Base-by-base conservation (phyloP, 176 grass and related monocot species). In the Cenchrus purpureus region DNA sequence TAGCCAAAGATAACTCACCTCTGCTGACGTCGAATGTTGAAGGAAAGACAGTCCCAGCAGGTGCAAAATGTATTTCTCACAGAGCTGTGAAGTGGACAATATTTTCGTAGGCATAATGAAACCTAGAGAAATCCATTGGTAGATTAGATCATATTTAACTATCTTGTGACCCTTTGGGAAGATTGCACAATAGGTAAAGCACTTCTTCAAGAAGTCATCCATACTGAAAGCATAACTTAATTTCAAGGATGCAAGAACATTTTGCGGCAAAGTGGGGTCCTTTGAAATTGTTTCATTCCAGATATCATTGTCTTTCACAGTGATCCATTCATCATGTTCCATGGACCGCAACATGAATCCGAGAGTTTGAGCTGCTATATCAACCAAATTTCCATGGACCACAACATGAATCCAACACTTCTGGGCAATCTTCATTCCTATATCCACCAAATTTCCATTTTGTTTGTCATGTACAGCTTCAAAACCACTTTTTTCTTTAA, bases 121-220 rank as follows among this genome's bases (percentile, higher is more conserved):
- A 37, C n/a, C 84, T 17, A 77, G 72, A 64, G 42, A 46, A 25
- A 76, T 71, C 88, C 88, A 90, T 72, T 90, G 88, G 1, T 78
- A 22, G 31, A 90, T 77, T 32, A 86, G 52, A 69, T 77, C 71
- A 22, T 68, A 2, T 57, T 86, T 66, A 10, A 13, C 0, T 65
- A 86, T 78, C 8, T 14, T 1, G 1, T 19, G 14, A 43, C 77
- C 76, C 70, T 86, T 83, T 5, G 63, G 65, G 49, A 82, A 86
- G 3, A 83, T 29, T 12, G 83, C 82, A 46, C 78, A 86, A 1
- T 86, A 79, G 17, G 54, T 57, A 62, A 78, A 78, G n/a, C 75
- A 78, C 15, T 11, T 2, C 75, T 28, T 78, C 40, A 78, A 78
- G 5, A 1, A 8, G 13, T n/a, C 40, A 6, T 6, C 10, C 75